phyloP scores from a whole-genome alignment of 2,329 filamentous ascomycete genomes.

The Aspergillus latus region DNA sequence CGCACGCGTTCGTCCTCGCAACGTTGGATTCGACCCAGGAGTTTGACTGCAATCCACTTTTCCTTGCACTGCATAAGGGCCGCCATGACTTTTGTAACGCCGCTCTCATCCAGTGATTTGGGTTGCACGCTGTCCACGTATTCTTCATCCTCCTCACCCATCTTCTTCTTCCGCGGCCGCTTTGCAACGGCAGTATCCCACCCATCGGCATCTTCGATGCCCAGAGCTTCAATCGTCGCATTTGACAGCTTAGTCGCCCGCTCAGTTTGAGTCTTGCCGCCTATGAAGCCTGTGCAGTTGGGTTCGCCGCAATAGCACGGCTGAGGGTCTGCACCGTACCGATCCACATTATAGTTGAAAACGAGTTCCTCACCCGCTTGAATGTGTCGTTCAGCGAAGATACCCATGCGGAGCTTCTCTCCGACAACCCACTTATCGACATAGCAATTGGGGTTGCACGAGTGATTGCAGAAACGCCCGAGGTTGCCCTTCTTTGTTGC shows the following conservation, averaged over 20 bases:
- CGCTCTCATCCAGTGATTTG: slow-evolving; percentile 74
- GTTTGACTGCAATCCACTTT: slow-evolving; percentile 98
- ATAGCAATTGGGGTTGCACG: slow-evolving; percentile 97
- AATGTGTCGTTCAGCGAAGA: slow-evolving; percentile 85
- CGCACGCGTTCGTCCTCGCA: slow-evolving; percentile 84
- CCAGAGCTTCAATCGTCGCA: slow-evolving; percentile 88
- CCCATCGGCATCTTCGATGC: slow-evolving; percentile 86
- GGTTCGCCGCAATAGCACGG: slow-evolving; percentile 94
- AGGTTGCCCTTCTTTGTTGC: slow-evolving; percentile 96
- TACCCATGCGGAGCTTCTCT: slow-evolving; percentile 97
- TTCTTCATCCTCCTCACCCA: slow-evolving; percentile 87
- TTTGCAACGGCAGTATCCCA: slow-evolving; percentile 91
- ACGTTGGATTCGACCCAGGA: slow-evolving; percentile 82
- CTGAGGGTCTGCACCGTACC: slow-evolving; percentile 94
- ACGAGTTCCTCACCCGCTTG: slow-evolving; percentile 90
- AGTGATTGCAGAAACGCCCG: slow-evolving; percentile 97
- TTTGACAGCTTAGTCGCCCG: slow-evolving; percentile 87
- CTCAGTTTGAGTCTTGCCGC: slow-evolving; percentile 96
- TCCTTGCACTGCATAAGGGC: slow-evolving; percentile 97
- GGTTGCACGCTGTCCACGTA: slow-evolving; percentile 88
- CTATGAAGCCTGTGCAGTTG: slow-evolving; percentile 95
- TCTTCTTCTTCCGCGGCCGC: slow-evolving; percentile 90
- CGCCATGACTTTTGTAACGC: slow-evolving; percentile 92
- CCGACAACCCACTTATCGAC: slow-evolving; percentile 99
- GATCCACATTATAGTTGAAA: slow-evolving; percentile 99